Conservation (phyloP, 2,329 filamentous ascomycete genomes). For the Colletotrichum echinochloae region DNA sequence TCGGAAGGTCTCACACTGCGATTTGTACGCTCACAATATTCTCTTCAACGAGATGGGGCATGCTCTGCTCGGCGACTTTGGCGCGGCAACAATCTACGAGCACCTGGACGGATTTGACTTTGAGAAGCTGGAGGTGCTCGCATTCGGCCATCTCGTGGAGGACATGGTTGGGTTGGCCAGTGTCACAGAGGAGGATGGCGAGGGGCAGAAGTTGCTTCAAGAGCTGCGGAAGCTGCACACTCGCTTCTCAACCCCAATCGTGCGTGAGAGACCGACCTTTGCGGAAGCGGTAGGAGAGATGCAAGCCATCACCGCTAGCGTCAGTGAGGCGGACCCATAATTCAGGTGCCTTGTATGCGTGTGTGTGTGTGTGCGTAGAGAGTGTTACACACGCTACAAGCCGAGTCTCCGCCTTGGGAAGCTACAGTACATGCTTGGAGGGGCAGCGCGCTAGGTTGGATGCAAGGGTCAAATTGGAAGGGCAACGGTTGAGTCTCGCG, state of each 20-base stretch:
- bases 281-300: conserved; percentile 43
- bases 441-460: neutral
- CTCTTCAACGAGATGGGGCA: conserved; percentile 55
- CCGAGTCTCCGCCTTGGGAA: neutral
- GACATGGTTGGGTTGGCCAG: conserved; percentile 55
- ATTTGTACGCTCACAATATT: conserved; percentile 62
- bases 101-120: conserved; percentile 45
- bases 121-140: conserved; percentile 60
- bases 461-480: neutral
- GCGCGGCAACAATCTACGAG: conserved; percentile 59
- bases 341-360: too few species aligned
- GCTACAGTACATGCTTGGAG: neutral
- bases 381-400: neutral
- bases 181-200: conserved; percentile 14
- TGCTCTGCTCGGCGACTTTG: conserved; percentile 61
- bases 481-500: neutral
- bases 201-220: conserved; percentile 29
- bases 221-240: conserved; percentile 46
- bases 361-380: neutral
- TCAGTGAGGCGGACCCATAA: neutral
- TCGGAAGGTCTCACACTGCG: conserved; percentile 58
- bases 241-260: conserved; percentile 45
- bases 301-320: neutral
- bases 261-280: conserved; percentile 50
- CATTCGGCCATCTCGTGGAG: conserved; percentile 61